A percentile compares a stretch with the other conserved stretches of the same genome.
These are phyloP conservation scores for Verbascum thapsus DNA, from an alignment of 257 asterid genomes.

Conservation along the genomic window DNA sequence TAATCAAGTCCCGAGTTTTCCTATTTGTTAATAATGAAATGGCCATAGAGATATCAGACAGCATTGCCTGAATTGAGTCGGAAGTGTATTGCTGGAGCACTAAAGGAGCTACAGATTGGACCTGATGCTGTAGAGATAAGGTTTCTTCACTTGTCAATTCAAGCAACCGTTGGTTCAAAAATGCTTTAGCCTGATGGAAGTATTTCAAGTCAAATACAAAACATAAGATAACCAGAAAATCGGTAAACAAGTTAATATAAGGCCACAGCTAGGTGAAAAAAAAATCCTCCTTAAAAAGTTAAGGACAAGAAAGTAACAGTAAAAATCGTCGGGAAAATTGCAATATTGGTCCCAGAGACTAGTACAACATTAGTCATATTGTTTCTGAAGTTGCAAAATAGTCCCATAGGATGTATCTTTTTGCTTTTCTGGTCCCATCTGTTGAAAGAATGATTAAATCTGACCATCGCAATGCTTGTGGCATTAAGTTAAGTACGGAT, in stretches of 20 bases:
- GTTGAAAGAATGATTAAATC: too few relatives aligned
- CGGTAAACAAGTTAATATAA: background rate
- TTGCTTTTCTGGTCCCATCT: too few relatives aligned
- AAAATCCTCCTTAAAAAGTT: background rate
- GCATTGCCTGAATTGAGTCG: slow-evolving; percentile 67
- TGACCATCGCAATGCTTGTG: too few relatives aligned
- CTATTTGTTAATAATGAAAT: slow-evolving; percentile 79
- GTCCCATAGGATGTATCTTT: too few relatives aligned
- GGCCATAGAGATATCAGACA: slow-evolving; percentile 64
- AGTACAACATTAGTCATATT: too few relatives aligned
- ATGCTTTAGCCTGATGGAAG: slow-evolving; percentile 75
- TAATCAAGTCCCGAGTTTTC: slow-evolving; percentile 85
- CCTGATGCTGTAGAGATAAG: slow-evolving; percentile 88
- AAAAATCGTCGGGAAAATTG: too few relatives aligned
- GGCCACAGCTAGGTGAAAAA: background rate
- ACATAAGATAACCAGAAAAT: slow-evolving; percentile 24
- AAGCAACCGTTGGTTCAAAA: slow-evolving; percentile 77
- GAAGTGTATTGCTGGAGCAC: slow-evolving; percentile 86
- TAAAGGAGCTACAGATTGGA: slow-evolving; percentile 89
- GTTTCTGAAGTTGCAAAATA: too few relatives aligned
- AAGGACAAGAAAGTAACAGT: too few relatives aligned
- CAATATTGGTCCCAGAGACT: too few relatives aligned
- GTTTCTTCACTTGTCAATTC: slow-evolving; percentile 86
- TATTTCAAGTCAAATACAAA: slow-evolving; percentile 32
- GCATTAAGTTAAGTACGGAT: too few relatives aligned